These are phyloP conservation scores for Podaxis sp. DNA, from an alignment of 768 basidiomycete species.

Conservation along the genomic window DNA sequence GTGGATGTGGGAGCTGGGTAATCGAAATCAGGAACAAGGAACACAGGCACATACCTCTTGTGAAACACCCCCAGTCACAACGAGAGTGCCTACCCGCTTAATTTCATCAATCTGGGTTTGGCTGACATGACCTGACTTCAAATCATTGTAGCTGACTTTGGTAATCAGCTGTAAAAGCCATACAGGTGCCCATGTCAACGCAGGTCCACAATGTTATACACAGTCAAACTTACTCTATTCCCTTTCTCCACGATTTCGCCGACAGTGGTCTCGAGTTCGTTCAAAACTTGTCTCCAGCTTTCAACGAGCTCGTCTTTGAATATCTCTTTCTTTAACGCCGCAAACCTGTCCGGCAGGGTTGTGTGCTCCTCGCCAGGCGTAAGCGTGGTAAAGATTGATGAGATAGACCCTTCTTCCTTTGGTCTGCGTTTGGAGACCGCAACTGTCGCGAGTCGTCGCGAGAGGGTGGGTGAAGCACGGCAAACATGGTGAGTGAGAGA, in stretches of 20 bases:
- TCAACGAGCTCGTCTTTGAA: slow-evolving; percentile 48
- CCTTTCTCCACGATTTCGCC: slow-evolving; percentile 47
- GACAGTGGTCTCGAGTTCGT: slow-evolving; percentile 47
- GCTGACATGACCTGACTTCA: slow-evolving; percentile 39
- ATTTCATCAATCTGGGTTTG: slow-evolving; percentile 49
- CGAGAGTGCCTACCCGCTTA: slow-evolving; percentile 55
- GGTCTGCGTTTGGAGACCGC: slow-evolving; percentile 21
- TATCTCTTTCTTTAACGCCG: slow-evolving; percentile 58
- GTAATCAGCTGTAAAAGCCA: slow-evolving; percentile 53
- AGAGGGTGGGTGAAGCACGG: not conserved
- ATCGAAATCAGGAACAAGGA: not conserved
- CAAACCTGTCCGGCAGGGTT: slow-evolving; percentile 47
- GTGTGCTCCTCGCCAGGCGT: slow-evolving; percentile 32
- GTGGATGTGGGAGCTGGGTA: slow-evolving; percentile 10
- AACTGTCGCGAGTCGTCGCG: slow-evolving; percentile 7
- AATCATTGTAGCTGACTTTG: slow-evolving; percentile 57
- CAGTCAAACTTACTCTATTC: slow-evolving; percentile 40
- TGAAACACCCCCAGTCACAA: slow-evolving; percentile 61
- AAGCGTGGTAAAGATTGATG: slow-evolving; percentile 38
- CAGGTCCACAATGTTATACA: not conserved
- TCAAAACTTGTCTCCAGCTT: slow-evolving; percentile 60
- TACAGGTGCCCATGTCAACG: not conserved
- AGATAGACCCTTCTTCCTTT: slow-evolving; percentile 40
- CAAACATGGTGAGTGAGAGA: not conserved
- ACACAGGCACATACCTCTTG: slow-evolving; percentile 29